Base-by-base conservation (phyloP, 768 basidiomycete species). In the Filobasidium wieringae region DNA sequence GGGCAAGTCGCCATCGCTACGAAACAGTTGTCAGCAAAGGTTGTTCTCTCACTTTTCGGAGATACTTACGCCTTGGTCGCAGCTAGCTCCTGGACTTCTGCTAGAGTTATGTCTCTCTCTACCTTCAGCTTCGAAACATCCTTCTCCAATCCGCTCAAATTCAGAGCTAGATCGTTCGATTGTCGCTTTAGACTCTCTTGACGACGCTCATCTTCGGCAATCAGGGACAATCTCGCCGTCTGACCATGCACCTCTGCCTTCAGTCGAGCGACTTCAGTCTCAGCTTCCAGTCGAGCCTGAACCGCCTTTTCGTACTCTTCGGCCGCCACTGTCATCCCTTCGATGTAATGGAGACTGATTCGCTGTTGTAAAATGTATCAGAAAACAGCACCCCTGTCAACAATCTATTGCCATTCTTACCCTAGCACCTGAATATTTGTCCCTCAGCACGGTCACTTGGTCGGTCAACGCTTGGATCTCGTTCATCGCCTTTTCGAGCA, bases 251-350 rank as follows among this genome's bases (percentile, higher is more conserved):
- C 78, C 51, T 92, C 79, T 30, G 89, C 83, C 40, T 88, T 78
- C 26, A 99, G 77, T 39, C 87, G 81, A 24, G 85, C 85, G 58
- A 96, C 87, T 75, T 96, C 91, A 0, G 87, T 84, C 74, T 97
- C 91, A 0, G 88, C 86, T 62, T 96, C 91, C 17, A 88, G 82
- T 19, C 93, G 81, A 22, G 84, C 82, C 57, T 86, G 84, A 33
- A 91, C 79, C 73, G 97, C 95, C 52, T 82, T 82, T 68, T 96
- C 92, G 69, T 93, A 96, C 69, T 97, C 95, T 40, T 85, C 84
- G 65, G 91, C 87, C 1, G 93, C 91, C 26, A 92, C 90, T 0
- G 84, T 84, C 39, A 99, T 77, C 39, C 95, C 95, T 61, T 91
- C 86, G 55, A 91, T 87, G 61, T 87, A 92, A 63, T 89, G 87